Evolutionary conservation across 768 basidiomycete species (phyloP), one percentile per base, ranked within the genome.

Genomic region (Amyloporia xantha): DNA sequence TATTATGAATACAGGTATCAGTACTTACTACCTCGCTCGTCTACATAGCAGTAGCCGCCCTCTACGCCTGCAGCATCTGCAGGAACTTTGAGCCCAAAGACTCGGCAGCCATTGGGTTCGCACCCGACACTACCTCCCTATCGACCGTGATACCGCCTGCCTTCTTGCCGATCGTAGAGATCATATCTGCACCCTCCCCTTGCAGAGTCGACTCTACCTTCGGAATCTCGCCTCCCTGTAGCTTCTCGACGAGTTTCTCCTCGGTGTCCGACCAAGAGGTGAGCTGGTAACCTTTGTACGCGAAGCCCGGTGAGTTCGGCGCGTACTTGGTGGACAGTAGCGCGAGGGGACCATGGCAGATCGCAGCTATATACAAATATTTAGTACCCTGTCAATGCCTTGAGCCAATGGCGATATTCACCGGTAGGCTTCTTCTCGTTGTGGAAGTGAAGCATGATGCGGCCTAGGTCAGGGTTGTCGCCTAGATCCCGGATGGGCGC

Each of bases 261-360:
- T 64, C 61, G 3, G 47, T 43, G 47, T 64, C 57, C 9, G 62
- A 61, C 59, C 56, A 62, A 7, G 60, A 60, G 5, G 60, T 62
- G 47, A 63, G 55, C 48, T 56, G 52, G 57, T 63, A 60, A 26
- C 59, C 62, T 41, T 54, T 51, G 55, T 62, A 64, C 12, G 61
- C 59, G 50, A 64, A 62, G 15, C 56, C 60, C 0, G 48, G 19
- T 0, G 52, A 54, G 30, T 48, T 42, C 3, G 58, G 53, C 3
- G 55, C 56, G 44, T 49, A 51, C 41, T 58, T 57, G n/a, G 62
- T 61, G 19, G 59, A 62, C 4, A 61, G 59, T 1, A 64, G 48
- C 12, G 59, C 61, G 47, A 55, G 59, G 2, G 57, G 61, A 10
- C 59, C 61, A 42, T 59, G 61, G 54, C 61, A 61, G 37, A 64